Conservation (phyloP, 2,329 filamentous ascomycete species). For the Fusarium sp. region DNA sequence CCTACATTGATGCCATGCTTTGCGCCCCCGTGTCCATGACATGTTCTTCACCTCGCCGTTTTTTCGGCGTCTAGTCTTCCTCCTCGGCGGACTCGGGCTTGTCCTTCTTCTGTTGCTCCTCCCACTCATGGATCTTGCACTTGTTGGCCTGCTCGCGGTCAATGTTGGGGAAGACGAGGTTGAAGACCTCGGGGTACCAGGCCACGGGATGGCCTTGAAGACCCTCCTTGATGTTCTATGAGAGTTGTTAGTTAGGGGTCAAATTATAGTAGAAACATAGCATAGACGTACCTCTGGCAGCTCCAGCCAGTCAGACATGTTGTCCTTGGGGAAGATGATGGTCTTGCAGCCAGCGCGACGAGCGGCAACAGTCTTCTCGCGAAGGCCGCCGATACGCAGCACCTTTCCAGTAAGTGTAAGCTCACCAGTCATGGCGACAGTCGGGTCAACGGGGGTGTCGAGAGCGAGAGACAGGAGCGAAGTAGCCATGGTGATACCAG, state of each 20-base stretch:
- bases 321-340: constrained; percentile 95
- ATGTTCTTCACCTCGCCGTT: neutral
- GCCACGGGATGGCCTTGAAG: constrained; percentile 90
- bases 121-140: constrained; percentile 73
- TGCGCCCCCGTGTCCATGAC: constrained; percentile 4
- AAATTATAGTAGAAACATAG: neutral
- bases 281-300: constrained; percentile 85
- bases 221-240: constrained; percentile 96
- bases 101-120: constrained; percentile 59
- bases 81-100: constrained; percentile 52
- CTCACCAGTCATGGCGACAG: constrained; percentile 97
- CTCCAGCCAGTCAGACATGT: constrained; percentile 97
- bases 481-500: constrained; percentile 98
- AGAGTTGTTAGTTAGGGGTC: constrained; percentile 16
- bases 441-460: constrained; percentile 81
- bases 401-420: constrained; percentile 98
- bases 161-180: constrained; percentile 86
- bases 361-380: constrained; percentile 98
- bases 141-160: constrained; percentile 79
- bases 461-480: constrained; percentile 88
- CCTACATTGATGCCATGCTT: constrained; percentile 9
- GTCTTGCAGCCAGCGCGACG: constrained; percentile 91
- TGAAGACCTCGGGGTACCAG: constrained; percentile 96
- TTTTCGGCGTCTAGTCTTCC: constrained; percentile 46
- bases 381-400: constrained; percentile 88